Evolutionary conservation across 1,284 basidiomycete genomes (phyloP).

Genomic region (Ganoderma meredithae): DNA sequence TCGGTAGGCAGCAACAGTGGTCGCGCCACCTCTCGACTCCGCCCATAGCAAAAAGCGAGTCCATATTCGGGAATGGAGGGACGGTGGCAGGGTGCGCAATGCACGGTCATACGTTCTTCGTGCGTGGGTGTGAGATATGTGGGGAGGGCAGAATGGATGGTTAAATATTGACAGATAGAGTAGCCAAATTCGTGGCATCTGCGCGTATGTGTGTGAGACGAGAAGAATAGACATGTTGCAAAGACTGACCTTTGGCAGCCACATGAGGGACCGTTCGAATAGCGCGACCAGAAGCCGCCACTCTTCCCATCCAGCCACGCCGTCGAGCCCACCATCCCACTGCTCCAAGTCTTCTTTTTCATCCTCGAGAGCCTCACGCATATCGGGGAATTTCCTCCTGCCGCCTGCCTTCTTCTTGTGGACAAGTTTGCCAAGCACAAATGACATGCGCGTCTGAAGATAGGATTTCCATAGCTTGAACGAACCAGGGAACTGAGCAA

Average conservation of each 20-base stretch:
- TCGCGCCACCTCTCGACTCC: constrained; percentile 84
- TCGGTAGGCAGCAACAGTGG: constrained; percentile 88
- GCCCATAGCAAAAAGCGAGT: constrained; percentile 95
- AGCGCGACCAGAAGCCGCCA: constrained; percentile 91
- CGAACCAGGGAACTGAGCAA: constrained; percentile 87
- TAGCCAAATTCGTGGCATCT: constrained; percentile 95
- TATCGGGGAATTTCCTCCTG: constrained; percentile 87
- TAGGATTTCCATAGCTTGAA: constrained; percentile 98
- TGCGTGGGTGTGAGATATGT: constrained; percentile 89
- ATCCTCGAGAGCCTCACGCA: constrained; percentile 88
- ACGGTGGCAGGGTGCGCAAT: constrained; percentile 91
- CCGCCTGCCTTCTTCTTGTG: constrained; percentile 82
- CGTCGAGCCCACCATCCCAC: constrained; percentile 89
- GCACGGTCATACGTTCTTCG: constrained; percentile 95
- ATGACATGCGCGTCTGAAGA: constrained; percentile 83
- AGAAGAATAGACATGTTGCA: constrained; percentile 12
- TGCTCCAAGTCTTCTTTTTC: constrained; percentile 79
- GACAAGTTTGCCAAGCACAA: constrained; percentile 81
- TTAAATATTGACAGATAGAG: constrained; percentile 91
- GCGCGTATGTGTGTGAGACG: constrained; percentile 16
- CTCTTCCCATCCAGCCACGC: constrained; percentile 91
- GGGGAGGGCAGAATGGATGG: constrained; percentile 89
- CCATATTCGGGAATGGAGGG: constrained; percentile 96
- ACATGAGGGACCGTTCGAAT: constrained; percentile 94
- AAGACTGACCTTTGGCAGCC: constrained; percentile 84